Conservation (phyloP, 2,329 filamentous ascomycete species). For the Colletotrichum gloeosporioides region DNA sequence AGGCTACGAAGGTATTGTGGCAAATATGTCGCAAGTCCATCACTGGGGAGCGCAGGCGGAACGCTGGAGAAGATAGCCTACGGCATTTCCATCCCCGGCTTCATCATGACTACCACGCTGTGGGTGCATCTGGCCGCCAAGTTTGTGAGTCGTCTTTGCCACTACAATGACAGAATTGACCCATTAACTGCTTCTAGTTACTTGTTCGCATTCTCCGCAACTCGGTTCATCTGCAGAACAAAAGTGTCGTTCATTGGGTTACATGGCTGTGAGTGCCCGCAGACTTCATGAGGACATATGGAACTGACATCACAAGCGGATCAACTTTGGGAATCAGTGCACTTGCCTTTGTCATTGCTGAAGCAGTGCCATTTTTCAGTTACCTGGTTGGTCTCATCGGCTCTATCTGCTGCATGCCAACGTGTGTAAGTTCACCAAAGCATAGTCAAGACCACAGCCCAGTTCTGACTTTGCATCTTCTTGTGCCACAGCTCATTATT, state of each 20-base stretch:
- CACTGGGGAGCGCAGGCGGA: slow-evolving; percentile 48
- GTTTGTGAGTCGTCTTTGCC: slow-evolving; percentile 15
- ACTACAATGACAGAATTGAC: no score
- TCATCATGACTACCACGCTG: slow-evolving; percentile 25
- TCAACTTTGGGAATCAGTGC: slow-evolving; percentile 23
- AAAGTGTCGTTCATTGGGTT: slow-evolving; percentile 36
- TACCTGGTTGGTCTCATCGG: slow-evolving; percentile 29
- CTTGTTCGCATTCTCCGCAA: slow-evolving; percentile 41
- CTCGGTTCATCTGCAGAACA: slow-evolving; percentile 37
- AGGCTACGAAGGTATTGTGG: slow-evolving; percentile 39
- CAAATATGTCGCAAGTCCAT: slow-evolving; percentile 65
- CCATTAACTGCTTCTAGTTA: slow-evolving; percentile 10
- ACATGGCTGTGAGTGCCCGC: slow-evolving; percentile 31
- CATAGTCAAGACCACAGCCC: slow-evolving; percentile 22
- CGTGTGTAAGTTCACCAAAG: slow-evolving; percentile 26
- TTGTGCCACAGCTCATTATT: neutral
- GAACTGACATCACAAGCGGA: slow-evolving; percentile 9
- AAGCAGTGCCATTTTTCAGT: slow-evolving; percentile 29
- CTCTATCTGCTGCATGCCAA: slow-evolving; percentile 31
- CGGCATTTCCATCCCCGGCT: slow-evolving; percentile 24
- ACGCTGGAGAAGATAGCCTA: slow-evolving; percentile 27
- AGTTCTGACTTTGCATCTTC: neutral
- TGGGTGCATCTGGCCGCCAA: slow-evolving; percentile 27
- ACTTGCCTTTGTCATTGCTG: slow-evolving; percentile 25
- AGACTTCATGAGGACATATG: neutral